Evolutionary conservation across 768 basidiomycete genomes (phyloP), one percentile per base, ranked within the genome.

Genomic region (Melanogaster broomeanus): DNA sequence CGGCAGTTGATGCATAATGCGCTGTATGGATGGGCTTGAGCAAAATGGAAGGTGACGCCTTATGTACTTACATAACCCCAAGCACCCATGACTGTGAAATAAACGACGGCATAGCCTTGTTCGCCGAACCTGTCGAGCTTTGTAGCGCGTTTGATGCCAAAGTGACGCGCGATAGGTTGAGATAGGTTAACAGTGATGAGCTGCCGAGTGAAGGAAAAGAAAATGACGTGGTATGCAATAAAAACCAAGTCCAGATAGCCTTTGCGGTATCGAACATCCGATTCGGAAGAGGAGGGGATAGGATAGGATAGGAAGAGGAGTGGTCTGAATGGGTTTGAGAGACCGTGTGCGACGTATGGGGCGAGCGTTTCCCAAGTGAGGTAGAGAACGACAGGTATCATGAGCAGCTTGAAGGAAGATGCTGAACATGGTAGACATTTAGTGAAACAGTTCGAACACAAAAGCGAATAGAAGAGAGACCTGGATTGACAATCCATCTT

Each of bases 201-300:
- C 70, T 98, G 93, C 27, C 96, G 85, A 38, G 94, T 58, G 65
- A 93, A 89, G 2, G 93, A 95, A 74, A 88, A 98, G 61, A 96
- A 84, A 44, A 98, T 73, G 68, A 98, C 76, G 63, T 95, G 76
- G 70, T 91, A 95, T 3, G 78, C 77, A 41, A 98, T 60, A 72
- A 99, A 99, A 15, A 78, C 62, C 9, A 93, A 55, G 64, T 98
- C 96, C 52, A 81, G 70, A 58, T 77, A 88, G 15, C 80, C 81
- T 71, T 93, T 98, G 34, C 73, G 73, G 61, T 90, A 92, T 28
- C 79, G 80, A 0, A 81, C 79, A 56, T 85, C 80, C 0, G 78
- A 77, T 6, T 73, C 70, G 5, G 77, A 64, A 0, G 84, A 79
- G 3, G 70, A 69, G 10, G 82, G 72, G 27, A 89, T 52, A n/a